Evolutionary conservation across 2,329 filamentous ascomycete species (phyloP).

Genomic region (Fusarium virguliforme): DNA sequence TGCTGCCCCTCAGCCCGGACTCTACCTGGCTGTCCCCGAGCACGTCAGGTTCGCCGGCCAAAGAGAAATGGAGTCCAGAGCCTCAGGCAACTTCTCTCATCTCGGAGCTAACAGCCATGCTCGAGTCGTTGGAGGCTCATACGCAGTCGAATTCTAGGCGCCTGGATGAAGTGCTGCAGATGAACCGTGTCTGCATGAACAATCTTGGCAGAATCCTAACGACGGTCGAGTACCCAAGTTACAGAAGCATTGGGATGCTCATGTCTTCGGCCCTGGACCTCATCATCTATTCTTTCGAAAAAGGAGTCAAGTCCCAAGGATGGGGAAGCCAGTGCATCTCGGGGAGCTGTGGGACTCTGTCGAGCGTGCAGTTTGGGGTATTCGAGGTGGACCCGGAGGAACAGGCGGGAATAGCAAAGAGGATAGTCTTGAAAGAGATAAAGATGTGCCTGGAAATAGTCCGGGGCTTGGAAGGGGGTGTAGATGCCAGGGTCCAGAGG

Average conservation of each 20-base stretch:
- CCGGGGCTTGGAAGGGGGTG: background rate
- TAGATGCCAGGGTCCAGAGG: background rate
- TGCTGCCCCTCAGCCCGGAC: slow-evolving; percentile 12
- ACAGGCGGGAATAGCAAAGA: background rate
- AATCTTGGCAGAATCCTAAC: background rate
- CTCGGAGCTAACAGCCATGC: slow-evolving; percentile 1
- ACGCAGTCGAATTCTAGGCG: background rate
- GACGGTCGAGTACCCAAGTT: background rate
- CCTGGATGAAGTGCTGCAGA: slow-evolving; percentile 14
- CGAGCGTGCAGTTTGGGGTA: slow-evolving; percentile 14
- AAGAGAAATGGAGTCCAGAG: slow-evolving; percentile 2
- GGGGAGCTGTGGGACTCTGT: background rate
- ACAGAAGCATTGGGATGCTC: slow-evolving; percentile 12
- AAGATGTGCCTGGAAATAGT: background rate
- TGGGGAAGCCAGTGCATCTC: background rate
- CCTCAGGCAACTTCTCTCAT: background rate
- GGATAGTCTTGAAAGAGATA: background rate
- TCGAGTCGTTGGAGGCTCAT: slow-evolving; percentile 12
- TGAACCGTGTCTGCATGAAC: background rate
- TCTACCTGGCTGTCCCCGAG: slow-evolving; percentile 1
- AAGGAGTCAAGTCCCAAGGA: background rate
- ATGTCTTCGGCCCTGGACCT: slow-evolving; percentile 14
- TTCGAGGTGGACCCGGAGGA: slow-evolving; percentile 15
- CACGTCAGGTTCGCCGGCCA: background rate
- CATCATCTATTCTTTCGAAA: slow-evolving; percentile 13